phyloP scores from a whole-genome alignment of 1,139 yeast species.

The Candida sojae region DNA sequence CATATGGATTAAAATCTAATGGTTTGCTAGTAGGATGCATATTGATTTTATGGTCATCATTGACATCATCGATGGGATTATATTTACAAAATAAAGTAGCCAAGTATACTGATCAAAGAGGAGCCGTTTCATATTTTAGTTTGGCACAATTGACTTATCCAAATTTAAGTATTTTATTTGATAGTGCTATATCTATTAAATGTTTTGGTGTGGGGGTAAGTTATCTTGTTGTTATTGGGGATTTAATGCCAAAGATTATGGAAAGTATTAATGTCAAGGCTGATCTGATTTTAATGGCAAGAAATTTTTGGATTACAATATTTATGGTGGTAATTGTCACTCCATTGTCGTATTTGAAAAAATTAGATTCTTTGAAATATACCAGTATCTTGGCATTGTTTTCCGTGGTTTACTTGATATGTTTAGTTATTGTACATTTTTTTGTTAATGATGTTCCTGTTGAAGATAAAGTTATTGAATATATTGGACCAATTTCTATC shows the following conservation, averaged over 20 bases:
- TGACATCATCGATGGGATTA: slow-evolving; percentile 54
- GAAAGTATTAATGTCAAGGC: slow-evolving; percentile 38
- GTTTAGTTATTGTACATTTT: slow-evolving; percentile 72
- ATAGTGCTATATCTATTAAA: slow-evolving; percentile 57
- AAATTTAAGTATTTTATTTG: slow-evolving; percentile 44
- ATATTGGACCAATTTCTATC: slow-evolving; percentile 41
- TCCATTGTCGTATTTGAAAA: slow-evolving; percentile 75
- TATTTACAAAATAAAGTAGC: slow-evolving; percentile 54
- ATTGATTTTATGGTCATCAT: slow-evolving; percentile 48
- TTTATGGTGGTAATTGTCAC: slow-evolving; percentile 59
- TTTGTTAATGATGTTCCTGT: slow-evolving; percentile 37
- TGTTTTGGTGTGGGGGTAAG: slow-evolving; percentile 92
- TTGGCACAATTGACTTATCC: slow-evolving; percentile 58
- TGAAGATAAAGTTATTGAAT: slow-evolving; percentile 24
- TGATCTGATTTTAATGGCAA: slow-evolving; percentile 27
- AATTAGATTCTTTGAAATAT: slow-evolving; percentile 80
- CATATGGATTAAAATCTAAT: slow-evolving; percentile 53
- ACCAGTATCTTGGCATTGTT: slow-evolving; percentile 83
- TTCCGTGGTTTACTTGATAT: slow-evolving; percentile 75
- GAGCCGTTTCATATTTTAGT: slow-evolving; percentile 54
- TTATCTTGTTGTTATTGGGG: slow-evolving; percentile 87
- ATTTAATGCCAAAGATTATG: slow-evolving; percentile 78
- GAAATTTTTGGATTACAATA: slow-evolving; percentile 71
- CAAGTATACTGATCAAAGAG: slow-evolving; percentile 49
- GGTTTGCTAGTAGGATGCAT: slow-evolving; percentile 51